A percentile compares a stretch with the other conserved stretches of the same genome.
Conservation (phyloP, 768 basidiomycete genomes). For the Bullera alba region DNA sequence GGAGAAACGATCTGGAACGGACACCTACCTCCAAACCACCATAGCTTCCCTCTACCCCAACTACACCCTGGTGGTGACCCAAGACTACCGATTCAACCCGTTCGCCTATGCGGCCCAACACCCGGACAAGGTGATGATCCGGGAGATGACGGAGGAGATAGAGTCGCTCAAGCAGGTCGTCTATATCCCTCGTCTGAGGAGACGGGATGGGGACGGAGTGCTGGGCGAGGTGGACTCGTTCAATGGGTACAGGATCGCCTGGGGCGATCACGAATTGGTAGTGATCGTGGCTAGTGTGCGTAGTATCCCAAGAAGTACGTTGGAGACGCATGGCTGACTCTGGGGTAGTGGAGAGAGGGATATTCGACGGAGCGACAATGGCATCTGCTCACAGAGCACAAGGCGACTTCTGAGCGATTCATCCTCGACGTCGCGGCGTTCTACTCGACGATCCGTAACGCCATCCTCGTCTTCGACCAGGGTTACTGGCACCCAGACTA, state of each 20-base stretch:
- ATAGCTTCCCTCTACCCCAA: slow-evolving; percentile 17
- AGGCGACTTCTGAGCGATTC: slow-evolving; percentile 13
- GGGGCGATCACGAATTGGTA: slow-evolving; percentile 21
- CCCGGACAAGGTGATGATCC: slow-evolving; percentile 2
- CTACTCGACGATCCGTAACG: slow-evolving; percentile 12
- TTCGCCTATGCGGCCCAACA: slow-evolving; percentile 17
- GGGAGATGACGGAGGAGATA: slow-evolving; percentile 20
- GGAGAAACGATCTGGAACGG: slow-evolving; percentile 16
- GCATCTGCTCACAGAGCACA: slow-evolving; percentile 18
- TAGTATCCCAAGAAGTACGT: not conserved
- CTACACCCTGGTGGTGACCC: slow-evolving; percentile 17
- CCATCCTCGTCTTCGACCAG: slow-evolving; percentile 66
- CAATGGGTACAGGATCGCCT: slow-evolving; percentile 25
- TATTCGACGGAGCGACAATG: slow-evolving; percentile 18
- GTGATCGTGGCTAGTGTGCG: slow-evolving; percentile 26
- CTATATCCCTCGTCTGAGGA: slow-evolving; percentile 10
- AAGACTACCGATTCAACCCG: slow-evolving; percentile 19
- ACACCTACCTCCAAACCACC: slow-evolving; percentile 11
- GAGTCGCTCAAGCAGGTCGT: slow-evolving; percentile 12
- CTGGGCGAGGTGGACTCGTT: slow-evolving; percentile 10
- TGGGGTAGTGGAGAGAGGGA: slow-evolving; percentile 13
- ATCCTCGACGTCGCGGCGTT: slow-evolving; percentile 17
- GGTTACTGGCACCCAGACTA: slow-evolving; percentile 63
- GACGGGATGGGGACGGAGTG: slow-evolving; percentile 25
- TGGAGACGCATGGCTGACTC: not conserved